phyloP scores from a whole-genome alignment of 768 basidiomycete genomes.

The Rhizopogon rudus region DNA sequence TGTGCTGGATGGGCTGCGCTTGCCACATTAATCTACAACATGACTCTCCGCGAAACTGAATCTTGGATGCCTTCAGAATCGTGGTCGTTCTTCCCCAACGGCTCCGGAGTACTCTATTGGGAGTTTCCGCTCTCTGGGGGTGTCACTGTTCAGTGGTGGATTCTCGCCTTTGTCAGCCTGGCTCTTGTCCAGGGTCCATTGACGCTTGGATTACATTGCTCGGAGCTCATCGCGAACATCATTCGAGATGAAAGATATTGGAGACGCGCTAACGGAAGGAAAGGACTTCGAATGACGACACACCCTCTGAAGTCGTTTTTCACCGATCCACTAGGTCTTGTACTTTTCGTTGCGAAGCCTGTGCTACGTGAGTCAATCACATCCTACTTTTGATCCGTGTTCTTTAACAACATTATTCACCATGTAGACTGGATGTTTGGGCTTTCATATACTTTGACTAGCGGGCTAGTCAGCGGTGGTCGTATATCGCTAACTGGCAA shows the following conservation, averaged over 20 bases:
- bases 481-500: too few species aligned
- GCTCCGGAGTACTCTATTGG: too few species aligned
- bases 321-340: slow-evolving; percentile 13
- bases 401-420: not conserved
- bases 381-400: not conserved
- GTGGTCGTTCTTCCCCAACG: too few species aligned
- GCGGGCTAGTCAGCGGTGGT: slow-evolving; percentile 3
- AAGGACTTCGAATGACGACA: slow-evolving; percentile 11
- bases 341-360: slow-evolving; percentile 16
- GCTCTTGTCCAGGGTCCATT: slow-evolving; percentile 22
- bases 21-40: slow-evolving; percentile 1
- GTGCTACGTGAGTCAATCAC: slow-evolving; percentile 17
- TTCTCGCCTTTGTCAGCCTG: slow-evolving; percentile 21
- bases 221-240: slow-evolving; percentile 24
- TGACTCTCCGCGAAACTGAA: too few species aligned
- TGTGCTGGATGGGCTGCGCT: slow-evolving; percentile 19
- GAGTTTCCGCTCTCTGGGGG: slow-evolving; percentile 15
- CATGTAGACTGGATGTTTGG: slow-evolving; percentile 28
- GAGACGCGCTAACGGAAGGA: slow-evolving; percentile 14
- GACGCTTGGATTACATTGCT: slow-evolving; percentile 23
- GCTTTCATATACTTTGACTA: slow-evolving; percentile 17
- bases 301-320: slow-evolving; percentile 20
- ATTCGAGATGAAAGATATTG: slow-evolving; percentile 22
- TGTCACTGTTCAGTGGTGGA: slow-evolving; percentile 20
- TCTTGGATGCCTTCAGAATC: too few species aligned